Conservation (phyloP, 345 rosid genomes). For the Eucalyptus pumila region DNA sequence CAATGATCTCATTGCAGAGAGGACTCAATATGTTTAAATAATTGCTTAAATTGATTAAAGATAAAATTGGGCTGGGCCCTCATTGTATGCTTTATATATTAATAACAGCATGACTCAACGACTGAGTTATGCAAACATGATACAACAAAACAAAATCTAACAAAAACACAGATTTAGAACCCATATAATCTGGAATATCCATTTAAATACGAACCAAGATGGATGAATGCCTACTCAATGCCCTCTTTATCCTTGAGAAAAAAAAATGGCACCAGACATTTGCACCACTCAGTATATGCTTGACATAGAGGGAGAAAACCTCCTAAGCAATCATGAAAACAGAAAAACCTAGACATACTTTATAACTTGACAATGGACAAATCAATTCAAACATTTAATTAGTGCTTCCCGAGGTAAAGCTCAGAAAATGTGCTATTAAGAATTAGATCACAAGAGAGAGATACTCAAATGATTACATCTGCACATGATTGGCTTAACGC, state of each 20-base stretch:
- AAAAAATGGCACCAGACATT: neutral
- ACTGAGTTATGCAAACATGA: neutral
- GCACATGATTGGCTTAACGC: neutral
- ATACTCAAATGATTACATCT: neutral
- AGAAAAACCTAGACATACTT: neutral
- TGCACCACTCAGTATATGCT: neutral
- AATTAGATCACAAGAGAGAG: neutral
- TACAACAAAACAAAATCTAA: neutral
- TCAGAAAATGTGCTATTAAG: neutral
- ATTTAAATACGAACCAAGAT: neutral
- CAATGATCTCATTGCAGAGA: neutral
- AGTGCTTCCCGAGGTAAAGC: neutral
- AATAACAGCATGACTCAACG: neutral
- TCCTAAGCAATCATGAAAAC: neutral
- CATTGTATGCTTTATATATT: neutral
- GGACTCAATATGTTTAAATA: neutral
- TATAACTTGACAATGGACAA: neutral
- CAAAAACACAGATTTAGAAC: neutral
- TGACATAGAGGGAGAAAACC: neutral
- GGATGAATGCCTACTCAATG: neutral
- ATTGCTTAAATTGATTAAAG: neutral
- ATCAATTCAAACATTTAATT: neutral
- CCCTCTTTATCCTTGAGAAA: neutral
- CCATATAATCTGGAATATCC: neutral
- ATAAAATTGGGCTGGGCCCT: neutral